phyloP scores from a whole-genome alignment of 2,329 filamentous ascomycete genomes.

The Pseudovirgaria hyperparasitica region DNA sequence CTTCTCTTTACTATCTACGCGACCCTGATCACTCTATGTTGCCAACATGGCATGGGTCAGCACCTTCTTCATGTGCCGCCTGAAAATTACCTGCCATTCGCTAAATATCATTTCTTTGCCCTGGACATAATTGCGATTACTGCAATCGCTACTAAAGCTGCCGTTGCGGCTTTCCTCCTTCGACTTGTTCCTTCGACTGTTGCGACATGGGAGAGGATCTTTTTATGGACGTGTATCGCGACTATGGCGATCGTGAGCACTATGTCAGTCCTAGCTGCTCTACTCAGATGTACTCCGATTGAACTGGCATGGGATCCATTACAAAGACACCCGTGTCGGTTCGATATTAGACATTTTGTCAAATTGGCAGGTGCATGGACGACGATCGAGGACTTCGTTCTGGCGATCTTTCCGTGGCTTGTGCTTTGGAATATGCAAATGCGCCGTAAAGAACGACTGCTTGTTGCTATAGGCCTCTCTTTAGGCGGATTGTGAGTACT shows the following conservation, averaged over 20 bases:
- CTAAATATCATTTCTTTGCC: conserved; percentile 19
- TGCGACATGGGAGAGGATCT: conserved; percentile 13
- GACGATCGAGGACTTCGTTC: conserved; percentile 20
- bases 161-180: conserved; percentile 17
- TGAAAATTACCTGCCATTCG: conserved; percentile 15
- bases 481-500: conserved; percentile 15
- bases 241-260: conserved; percentile 14
- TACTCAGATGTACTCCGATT: conserved; percentile 15
- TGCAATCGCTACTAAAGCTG: conserved; percentile 17
- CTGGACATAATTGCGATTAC: conserved; percentile 19
- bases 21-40: conserved; percentile 12
- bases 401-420: conserved; percentile 22
- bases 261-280: conserved; percentile 15
- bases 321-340: neutral
- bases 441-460: conserved; percentile 21
- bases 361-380: conserved; percentile 14
- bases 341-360: too few relatives aligned
- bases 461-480: conserved; percentile 16
- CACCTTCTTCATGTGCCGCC: conserved; percentile 12
- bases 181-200: conserved; percentile 21
- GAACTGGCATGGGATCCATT: conserved; percentile 14
- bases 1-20: conserved; percentile 15
- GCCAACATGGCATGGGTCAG: conserved; percentile 16
- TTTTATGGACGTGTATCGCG: conserved; percentile 19
- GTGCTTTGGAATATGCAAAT: conserved; percentile 21